A percentile compares a stretch with the other conserved stretches of the same genome.
Conservation (phyloP, 2,329 filamentous ascomycete species). For the Grosmannia huntii region DNA sequence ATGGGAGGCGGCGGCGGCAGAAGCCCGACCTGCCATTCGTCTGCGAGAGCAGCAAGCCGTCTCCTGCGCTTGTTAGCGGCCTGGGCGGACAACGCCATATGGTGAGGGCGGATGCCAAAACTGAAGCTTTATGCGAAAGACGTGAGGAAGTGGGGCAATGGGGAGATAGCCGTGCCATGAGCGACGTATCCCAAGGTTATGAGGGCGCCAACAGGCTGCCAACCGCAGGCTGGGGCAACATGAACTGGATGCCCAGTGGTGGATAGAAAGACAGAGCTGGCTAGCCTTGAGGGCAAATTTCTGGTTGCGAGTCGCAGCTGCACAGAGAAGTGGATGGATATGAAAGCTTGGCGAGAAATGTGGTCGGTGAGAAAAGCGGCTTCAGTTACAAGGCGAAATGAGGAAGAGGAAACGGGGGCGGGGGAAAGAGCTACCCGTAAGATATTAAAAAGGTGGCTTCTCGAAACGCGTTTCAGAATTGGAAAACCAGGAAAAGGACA, state of each 20-base stretch:
- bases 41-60: constrained; percentile 36
- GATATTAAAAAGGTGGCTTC: too few relatives aligned
- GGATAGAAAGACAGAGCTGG: neutral
- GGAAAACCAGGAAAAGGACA: neutral
- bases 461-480: neutral
- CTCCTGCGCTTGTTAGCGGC: constrained; percentile 25
- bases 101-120: neutral
- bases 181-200: neutral
- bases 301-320: neutral
- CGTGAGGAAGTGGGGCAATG: neutral
- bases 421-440: neutral
- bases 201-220: neutral
- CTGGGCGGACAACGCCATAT: constrained; percentile 3
- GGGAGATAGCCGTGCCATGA: neutral
- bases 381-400: too few relatives aligned
- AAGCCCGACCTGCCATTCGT: constrained; percentile 34
- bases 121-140: neutral
- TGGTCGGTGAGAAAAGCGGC: too few relatives aligned
- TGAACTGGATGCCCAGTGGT: neutral
- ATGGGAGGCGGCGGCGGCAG: constrained; percentile 29
- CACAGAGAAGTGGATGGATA: neutral
- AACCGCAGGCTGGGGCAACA: neutral
- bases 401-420: too few relatives aligned
- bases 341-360: too few relatives aligned
- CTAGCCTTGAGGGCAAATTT: neutral